Percentiles rank a stretch among this genome's conserved stretches.
These are phyloP conservation scores for Syzygium syzygioides DNA, from an alignment of 441 rosid genomes.

Conservation along the genomic window DNA sequence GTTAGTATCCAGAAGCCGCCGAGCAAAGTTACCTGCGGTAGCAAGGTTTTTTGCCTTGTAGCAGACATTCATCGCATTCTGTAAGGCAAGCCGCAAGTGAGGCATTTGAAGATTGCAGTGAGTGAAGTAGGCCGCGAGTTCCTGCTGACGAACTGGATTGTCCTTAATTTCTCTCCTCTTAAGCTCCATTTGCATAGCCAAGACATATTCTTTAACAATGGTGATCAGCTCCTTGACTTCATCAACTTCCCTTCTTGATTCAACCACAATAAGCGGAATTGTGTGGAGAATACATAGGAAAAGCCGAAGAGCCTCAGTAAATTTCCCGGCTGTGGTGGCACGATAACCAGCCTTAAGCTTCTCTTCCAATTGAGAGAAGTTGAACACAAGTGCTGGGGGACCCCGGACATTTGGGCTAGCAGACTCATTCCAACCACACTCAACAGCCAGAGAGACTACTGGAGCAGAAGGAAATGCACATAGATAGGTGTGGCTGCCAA, in stretches of 20 bases:
- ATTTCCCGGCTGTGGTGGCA: conserved; percentile 71
- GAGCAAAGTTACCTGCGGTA: conserved; percentile 71
- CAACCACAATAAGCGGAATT: conserved; percentile 77
- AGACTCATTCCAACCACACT: conserved; percentile 73
- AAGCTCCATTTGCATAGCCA: conserved; percentile 70
- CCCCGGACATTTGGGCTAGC: conserved; percentile 69
- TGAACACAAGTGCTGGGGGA: conserved; percentile 61
- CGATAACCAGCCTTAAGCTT: conserved; percentile 76
- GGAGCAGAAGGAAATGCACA: conserved; percentile 65
- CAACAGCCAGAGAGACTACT: conserved; percentile 63
- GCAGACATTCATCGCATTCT: conserved; percentile 63
- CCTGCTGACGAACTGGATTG: conserved; percentile 61
- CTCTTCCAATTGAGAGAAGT: conserved; percentile 69
- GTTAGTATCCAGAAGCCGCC: conserved; percentile 61
- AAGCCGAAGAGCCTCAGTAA: conserved; percentile 58
- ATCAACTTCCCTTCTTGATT: conserved; percentile 84
- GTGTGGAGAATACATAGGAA: conserved; percentile 72
- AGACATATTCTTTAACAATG: conserved; percentile 74
- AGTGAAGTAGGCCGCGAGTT: conserved; percentile 89
- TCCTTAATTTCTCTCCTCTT: conserved; percentile 59
- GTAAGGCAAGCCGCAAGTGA: conserved; percentile 63
- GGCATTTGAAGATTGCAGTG: conserved; percentile 77
- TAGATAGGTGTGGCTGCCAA: conserved; percentile 65
- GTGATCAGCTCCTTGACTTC: conserved; percentile 74
- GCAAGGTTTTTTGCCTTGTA: conserved; percentile 62